phyloP scores from a whole-genome alignment of 2,329 filamentous ascomycete genomes.

The Ceratocystis variospora region DNA sequence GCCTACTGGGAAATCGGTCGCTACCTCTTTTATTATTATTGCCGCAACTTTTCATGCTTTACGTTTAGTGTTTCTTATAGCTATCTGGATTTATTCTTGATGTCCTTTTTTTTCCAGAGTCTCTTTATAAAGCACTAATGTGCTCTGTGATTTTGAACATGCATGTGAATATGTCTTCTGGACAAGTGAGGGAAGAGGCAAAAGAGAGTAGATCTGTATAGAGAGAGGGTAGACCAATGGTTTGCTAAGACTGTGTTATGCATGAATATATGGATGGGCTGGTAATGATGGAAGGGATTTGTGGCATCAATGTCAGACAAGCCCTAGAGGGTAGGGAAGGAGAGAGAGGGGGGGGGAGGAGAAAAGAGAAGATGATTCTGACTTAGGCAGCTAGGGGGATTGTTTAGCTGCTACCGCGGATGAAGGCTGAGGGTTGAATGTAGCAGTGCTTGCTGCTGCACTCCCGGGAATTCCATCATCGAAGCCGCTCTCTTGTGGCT shows the following conservation, averaged over 20 bases:
- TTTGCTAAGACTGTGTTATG: not conserved
- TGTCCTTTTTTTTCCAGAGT: conserved; percentile 5
- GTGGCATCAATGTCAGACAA: not conserved
- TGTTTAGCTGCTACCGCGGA: not conserved
- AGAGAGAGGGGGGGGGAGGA: not conserved
- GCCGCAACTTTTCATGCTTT: conserved; percentile 29
- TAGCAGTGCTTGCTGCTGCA: not conserved
- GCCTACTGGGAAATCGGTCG: conserved; percentile 14
- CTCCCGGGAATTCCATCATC: not conserved
- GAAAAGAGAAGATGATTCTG: not conserved
- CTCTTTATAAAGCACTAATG: no score
- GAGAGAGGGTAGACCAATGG: no score
- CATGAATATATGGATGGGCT: not conserved
- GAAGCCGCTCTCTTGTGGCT: not conserved
- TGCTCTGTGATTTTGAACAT: no score
- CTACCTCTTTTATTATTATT: conserved; percentile 11
- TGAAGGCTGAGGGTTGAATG: not conserved
- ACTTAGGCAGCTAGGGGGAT: not conserved
- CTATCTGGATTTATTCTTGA: conserved; percentile 14
- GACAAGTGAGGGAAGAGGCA: no score
- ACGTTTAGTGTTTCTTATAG: conserved; percentile 11
- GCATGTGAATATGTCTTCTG: not conserved
- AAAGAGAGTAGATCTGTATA: no score
- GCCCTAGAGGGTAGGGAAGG: not conserved
- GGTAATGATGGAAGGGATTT: not conserved